These are phyloP conservation scores for Lentinula lateritia DNA, from an alignment of 768 basidiomycete species.

Conservation along the genomic window DNA sequence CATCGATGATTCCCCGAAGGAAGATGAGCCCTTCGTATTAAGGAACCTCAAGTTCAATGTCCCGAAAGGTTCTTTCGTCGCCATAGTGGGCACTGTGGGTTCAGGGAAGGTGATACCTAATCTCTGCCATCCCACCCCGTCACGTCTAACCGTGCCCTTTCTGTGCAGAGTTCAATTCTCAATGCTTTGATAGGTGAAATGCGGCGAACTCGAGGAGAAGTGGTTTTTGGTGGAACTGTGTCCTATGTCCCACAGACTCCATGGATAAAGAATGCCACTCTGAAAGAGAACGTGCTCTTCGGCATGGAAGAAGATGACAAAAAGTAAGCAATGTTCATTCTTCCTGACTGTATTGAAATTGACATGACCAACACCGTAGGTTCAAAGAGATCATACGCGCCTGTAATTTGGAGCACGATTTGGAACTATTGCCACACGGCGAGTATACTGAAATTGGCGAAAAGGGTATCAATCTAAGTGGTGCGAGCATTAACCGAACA, in stretches of 20 bases:
- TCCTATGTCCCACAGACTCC: conserved; percentile 58
- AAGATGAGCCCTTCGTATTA: conserved; percentile 9
- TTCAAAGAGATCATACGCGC: conserved; percentile 55
- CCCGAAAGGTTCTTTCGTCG: conserved; percentile 38
- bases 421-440: conserved; percentile 66
- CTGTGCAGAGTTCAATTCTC: conserved; percentile 25
- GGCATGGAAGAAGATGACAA: conserved; percentile 60
- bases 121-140: not conserved
- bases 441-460: conserved; percentile 73
- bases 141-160: not conserved
- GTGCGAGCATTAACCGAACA: conserved; percentile 20
- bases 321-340: conserved; percentile 21
- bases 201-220: conserved; percentile 38
- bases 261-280: conserved; percentile 65
- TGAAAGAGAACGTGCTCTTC: conserved; percentile 72
- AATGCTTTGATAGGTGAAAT: conserved; percentile 39
- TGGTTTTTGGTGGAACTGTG: conserved; percentile 47
- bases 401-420: conserved; percentile 66
- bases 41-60: conserved; percentile 12
- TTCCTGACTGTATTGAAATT: not conserved
- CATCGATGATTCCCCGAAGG: not conserved
- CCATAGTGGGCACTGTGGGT: conserved; percentile 48
- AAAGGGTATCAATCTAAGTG: conserved; percentile 68
- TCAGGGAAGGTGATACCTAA: conserved; percentile 35
- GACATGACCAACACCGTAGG: conserved; percentile 19